These are phyloP conservation scores for Ambrosia hybrid DNA, from an alignment of 140 eudicot genomes.

Conservation along the genomic window DNA sequence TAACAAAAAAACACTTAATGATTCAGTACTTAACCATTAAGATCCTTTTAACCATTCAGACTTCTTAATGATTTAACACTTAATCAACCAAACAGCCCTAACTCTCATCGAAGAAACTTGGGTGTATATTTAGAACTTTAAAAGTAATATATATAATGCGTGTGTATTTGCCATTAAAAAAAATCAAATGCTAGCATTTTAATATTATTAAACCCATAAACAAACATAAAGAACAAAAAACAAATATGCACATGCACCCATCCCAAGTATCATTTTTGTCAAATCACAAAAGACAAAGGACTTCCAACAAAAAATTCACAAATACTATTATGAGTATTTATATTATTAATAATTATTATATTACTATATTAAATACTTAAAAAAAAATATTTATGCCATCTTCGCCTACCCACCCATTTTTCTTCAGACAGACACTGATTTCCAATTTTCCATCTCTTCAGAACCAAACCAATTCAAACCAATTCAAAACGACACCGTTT, in stretches of 20 bases:
- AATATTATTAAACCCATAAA: not conserved
- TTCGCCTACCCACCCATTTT: constrained; percentile 38
- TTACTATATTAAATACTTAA: no score
- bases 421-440: constrained; percentile 24
- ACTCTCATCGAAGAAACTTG: no score
- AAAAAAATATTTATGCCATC: constrained; percentile 22
- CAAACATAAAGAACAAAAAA: not conserved
- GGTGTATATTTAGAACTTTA: no score
- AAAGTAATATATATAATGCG: no score
- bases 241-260: not conserved
- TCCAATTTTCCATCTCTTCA: constrained; percentile 22
- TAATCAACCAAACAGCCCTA: no score
- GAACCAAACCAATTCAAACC: not conserved
- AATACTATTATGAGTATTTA: not conserved
- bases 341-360: no score
- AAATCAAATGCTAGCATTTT: no score
- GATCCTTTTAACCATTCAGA: no score
- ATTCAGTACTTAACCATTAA: no score
- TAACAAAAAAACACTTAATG: no score
- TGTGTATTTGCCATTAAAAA: no score
- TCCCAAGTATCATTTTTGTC: constrained; percentile 3
- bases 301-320: not conserved
- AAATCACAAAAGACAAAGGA: constrained; percentile 12
- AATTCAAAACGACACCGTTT: not conserved
- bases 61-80: no score